phyloP scores from a whole-genome alignment of 2,329 filamentous ascomycete genomes.

The Dryadomyces quercus-mongolicae region DNA sequence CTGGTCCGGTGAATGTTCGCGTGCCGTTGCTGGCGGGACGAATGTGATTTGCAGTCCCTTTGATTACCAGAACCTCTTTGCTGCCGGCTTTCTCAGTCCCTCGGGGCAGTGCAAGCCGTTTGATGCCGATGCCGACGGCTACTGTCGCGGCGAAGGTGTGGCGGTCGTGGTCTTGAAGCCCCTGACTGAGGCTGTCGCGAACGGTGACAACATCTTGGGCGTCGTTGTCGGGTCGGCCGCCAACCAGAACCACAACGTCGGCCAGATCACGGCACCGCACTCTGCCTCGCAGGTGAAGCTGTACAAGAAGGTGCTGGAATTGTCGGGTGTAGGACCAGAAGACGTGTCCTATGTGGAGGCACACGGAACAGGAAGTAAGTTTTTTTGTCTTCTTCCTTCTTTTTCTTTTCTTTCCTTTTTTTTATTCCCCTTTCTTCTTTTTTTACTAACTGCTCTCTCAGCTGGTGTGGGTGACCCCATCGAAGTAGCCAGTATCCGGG shows the following conservation, averaged over 20 bases:
- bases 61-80: constrained; percentile 61
- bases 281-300: constrained; percentile 43
- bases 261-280: constrained; percentile 52
- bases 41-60: constrained; percentile 71
- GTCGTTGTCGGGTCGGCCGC: constrained; percentile 48
- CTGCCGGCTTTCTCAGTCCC: constrained; percentile 66
- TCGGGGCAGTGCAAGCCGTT: constrained; percentile 50
- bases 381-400: too few species aligned
- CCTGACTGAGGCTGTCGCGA: constrained; percentile 30
- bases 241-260: constrained; percentile 51
- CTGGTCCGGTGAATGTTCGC: constrained; percentile 65
- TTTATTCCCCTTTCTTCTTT: too few species aligned
- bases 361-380: constrained; percentile 55
- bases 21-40: constrained; percentile 64
- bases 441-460: too few species aligned
- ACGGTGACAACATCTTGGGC: constrained; percentile 38
- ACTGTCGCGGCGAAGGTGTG: constrained; percentile 32
- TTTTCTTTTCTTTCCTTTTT: too few species aligned
- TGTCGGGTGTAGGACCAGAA: constrained; percentile 43
- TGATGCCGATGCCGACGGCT: constrained; percentile 49
- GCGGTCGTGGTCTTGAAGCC: constrained; percentile 32
- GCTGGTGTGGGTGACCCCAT: constrained; percentile 41
- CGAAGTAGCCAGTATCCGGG: constrained; percentile 45
- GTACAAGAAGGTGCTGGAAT: constrained; percentile 41
- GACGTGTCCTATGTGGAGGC: constrained; percentile 55